phyloP scores from a whole-genome alignment of 805 yeast species.

The Sugiyamaella smithiae region DNA sequence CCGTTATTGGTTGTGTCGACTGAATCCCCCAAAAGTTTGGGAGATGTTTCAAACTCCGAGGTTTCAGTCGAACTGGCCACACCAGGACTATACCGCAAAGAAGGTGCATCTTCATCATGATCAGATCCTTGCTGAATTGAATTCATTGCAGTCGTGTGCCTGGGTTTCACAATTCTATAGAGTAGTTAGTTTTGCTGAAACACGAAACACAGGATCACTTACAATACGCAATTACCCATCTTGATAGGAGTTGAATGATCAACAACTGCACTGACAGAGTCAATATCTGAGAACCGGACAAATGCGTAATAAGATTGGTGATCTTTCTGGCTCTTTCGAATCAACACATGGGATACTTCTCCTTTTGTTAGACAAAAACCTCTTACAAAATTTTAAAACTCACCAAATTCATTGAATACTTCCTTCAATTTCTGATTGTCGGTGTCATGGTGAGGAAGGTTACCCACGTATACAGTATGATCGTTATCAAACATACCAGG shows the following conservation, averaged over 20 bases:
- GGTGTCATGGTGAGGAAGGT: conserved; percentile 9
- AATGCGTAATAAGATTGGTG: conserved; percentile 5
- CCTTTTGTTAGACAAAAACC: background rate
- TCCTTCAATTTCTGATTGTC: background rate
- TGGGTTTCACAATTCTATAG: too few species aligned
- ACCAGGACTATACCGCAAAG: too few species aligned
- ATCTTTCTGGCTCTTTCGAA: conserved; percentile 2
- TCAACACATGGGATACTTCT: conserved; percentile 2
- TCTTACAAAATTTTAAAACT: background rate
- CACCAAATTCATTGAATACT: conserved; percentile 11
- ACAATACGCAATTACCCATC: conserved; percentile 1
- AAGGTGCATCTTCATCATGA: too few species aligned
- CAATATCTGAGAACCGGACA: conserved; percentile 7
- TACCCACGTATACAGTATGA: conserved; percentile 11
- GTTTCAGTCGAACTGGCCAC: too few species aligned
- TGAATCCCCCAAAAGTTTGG: too few species aligned
- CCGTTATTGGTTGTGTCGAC: too few species aligned
- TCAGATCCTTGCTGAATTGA: too few species aligned
- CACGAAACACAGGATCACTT: background rate
- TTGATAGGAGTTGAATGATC: background rate
- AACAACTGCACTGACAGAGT: background rate
- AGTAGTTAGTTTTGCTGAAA: too few species aligned
- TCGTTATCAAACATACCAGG: background rate
- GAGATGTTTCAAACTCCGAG: too few species aligned
- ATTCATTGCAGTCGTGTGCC: too few species aligned